These are phyloP conservation scores for Diatrype stigma DNA, from an alignment of 2,329 filamentous ascomycete genomes.

Conservation along the genomic window DNA sequence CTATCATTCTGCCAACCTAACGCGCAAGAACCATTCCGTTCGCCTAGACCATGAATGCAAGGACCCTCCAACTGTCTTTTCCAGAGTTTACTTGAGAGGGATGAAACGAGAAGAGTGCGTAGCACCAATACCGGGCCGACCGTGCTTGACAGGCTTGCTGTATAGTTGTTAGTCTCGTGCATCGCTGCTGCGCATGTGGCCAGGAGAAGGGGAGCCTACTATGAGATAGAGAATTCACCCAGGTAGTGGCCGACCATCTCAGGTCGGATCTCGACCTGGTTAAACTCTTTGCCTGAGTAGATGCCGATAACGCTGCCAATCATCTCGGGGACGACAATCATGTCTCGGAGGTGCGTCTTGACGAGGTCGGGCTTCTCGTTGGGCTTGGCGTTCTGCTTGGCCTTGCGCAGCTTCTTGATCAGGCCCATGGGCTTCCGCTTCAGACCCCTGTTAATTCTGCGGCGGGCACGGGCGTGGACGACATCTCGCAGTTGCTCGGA, in stretches of 20 bases:
- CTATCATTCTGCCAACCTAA: constrained; percentile 31
- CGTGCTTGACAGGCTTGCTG: constrained; percentile 99
- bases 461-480: constrained; percentile 96
- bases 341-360: constrained; percentile 99
- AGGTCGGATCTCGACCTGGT: constrained; percentile 99
- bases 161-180: constrained; percentile 44
- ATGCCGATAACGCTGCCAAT: constrained; percentile 97
- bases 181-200: not conserved
- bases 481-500: constrained; percentile 99
- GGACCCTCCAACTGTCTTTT: constrained; percentile 41
- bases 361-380: constrained; percentile 99
- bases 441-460: constrained; percentile 98
- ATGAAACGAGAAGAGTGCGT: constrained; percentile 99
- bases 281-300: constrained; percentile 99
- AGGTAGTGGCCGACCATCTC: constrained; percentile 99
- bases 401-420: constrained; percentile 99
- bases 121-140: constrained; percentile 99
- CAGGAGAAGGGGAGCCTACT: constrained; percentile 59
- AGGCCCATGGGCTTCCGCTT: constrained; percentile 99
- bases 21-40: constrained; percentile 54
- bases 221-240: constrained; percentile 99
- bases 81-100: constrained; percentile 87
- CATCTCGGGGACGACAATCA: constrained; percentile 99
- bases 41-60: constrained; percentile 58
- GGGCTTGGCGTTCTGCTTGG: constrained; percentile 97